Evolutionary conservation across 2,329 filamentous ascomycete species (phyloP).

Genomic region (Epichloe sp.): DNA sequence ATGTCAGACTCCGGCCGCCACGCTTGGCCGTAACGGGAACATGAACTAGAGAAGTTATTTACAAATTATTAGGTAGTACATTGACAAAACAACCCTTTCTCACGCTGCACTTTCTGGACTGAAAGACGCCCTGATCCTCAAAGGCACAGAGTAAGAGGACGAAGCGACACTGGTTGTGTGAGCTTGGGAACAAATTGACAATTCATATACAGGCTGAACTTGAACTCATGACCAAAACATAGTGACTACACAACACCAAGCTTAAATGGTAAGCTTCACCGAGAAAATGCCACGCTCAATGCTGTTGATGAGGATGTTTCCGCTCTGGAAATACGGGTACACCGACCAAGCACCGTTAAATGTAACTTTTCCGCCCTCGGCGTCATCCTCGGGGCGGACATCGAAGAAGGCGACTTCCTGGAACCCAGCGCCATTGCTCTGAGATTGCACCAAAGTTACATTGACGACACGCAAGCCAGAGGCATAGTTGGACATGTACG

Average conservation of each 20-base stretch:
- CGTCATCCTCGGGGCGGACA: slow-evolving; percentile 30
- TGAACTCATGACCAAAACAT: too few relatives aligned
- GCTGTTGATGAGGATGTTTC: slow-evolving; percentile 30
- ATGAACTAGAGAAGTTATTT: too few relatives aligned
- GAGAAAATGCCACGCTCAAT: slow-evolving; percentile 35
- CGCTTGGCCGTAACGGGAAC: too few relatives aligned
- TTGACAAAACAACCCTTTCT: too few relatives aligned
- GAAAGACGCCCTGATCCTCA: slow-evolving; percentile 20
- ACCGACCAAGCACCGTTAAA: slow-evolving; percentile 33
- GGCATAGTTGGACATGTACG: slow-evolving; percentile 35
- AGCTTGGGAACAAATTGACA: too few relatives aligned
- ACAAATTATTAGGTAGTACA: too few relatives aligned
- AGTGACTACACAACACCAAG: too few relatives aligned
- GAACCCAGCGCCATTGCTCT: too few relatives aligned
- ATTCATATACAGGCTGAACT: too few relatives aligned
- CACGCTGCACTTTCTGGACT: too few relatives aligned
- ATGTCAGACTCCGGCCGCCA: slow-evolving; percentile 7
- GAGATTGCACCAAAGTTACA: slow-evolving; percentile 14
- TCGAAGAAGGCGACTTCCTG: too few relatives aligned
- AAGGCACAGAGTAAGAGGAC: slow-evolving; percentile 37
- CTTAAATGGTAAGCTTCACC: slow-evolving; percentile 17
- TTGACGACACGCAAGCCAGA: slow-evolving; percentile 28
- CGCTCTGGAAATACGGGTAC: slow-evolving; percentile 32
- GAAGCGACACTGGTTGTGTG: too few relatives aligned
- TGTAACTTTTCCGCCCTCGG: slow-evolving; percentile 27